Conservation (phyloP, 2,329 filamentous ascomycete genomes). For the Aspergillus aculeatus region DNA sequence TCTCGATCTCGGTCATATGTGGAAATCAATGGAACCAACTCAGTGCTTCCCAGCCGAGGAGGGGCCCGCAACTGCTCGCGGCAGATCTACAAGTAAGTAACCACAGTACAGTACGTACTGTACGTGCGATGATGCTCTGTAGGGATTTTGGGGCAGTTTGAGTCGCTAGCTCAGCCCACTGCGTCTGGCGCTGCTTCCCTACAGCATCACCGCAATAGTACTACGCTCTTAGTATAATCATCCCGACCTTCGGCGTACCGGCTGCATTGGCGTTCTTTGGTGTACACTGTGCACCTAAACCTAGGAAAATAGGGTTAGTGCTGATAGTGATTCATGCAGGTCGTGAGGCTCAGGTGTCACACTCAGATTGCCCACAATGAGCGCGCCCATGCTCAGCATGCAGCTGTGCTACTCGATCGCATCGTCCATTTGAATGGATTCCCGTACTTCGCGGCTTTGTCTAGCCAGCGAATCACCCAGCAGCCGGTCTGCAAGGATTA, state of each 20-base stretch:
- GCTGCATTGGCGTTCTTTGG: slow-evolving; percentile 11
- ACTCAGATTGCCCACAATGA: no score
- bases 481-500: background rate
- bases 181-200: no score
- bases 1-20: background rate
- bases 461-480: background rate
- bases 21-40: background rate
- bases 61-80: background rate
- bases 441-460: no score
- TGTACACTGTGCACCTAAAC: background rate
- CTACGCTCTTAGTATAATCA: background rate
- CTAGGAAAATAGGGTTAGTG: background rate
- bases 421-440: background rate
- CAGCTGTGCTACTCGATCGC: background rate
- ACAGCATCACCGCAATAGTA: background rate
- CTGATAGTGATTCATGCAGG: background rate
- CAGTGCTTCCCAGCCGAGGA: background rate
- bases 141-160: background rate
- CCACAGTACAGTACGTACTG: no score
- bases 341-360: background rate
- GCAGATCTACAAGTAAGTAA: background rate
- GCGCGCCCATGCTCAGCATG: background rate
- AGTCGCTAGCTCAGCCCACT: background rate
- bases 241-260: slow-evolving; percentile 1
- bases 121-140: no score